phyloP scores from a whole-genome alignment of 83 land plant genomes.

The Diphasiastrum complanatum region DNA sequence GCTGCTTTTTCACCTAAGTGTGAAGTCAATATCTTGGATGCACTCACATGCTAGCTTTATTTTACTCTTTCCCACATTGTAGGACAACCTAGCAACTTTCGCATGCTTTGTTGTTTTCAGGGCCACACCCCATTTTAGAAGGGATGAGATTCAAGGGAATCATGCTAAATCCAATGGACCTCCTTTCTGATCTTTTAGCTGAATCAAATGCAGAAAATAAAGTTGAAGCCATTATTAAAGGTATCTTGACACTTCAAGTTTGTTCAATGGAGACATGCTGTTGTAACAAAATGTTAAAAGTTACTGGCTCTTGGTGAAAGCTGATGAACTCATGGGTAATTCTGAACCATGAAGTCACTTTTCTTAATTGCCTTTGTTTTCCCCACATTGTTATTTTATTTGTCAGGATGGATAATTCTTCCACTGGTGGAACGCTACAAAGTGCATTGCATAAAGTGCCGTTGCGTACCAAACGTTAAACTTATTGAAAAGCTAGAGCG shows the following conservation, averaged over 20 bases:
- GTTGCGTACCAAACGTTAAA: neutral
- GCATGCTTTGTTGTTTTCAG: neutral
- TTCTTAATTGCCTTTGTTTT: too few species aligned
- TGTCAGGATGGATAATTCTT: slow-evolving; percentile 29
- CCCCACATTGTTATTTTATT: neutral
- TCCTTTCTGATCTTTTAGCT: slow-evolving; percentile 11
- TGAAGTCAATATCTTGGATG: too few species aligned
- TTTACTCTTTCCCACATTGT: too few species aligned
- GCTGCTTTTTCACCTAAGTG: too few species aligned
- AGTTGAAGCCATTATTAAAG: slow-evolving; percentile 19
- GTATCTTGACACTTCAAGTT: neutral
- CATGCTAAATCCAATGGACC: slow-evolving; percentile 13
- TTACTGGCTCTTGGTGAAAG: too few species aligned
- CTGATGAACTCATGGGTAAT: too few species aligned
- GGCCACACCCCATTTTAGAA: slow-evolving; percentile 12
- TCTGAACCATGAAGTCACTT: too few species aligned
- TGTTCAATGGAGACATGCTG: neutral
- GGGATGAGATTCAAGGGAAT: slow-evolving; percentile 16
- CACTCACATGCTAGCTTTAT: too few species aligned
- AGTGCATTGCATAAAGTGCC: slow-evolving; percentile 10
- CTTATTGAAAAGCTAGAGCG: slow-evolving; percentile 15
- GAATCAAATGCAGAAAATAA: slow-evolving; percentile 14
- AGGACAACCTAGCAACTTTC: too few species aligned
- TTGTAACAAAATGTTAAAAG: too few species aligned
- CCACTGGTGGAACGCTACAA: slow-evolving; percentile 30